phyloP scores from a whole-genome alignment of 306 rosid species.

The Quercus rubra region DNA sequence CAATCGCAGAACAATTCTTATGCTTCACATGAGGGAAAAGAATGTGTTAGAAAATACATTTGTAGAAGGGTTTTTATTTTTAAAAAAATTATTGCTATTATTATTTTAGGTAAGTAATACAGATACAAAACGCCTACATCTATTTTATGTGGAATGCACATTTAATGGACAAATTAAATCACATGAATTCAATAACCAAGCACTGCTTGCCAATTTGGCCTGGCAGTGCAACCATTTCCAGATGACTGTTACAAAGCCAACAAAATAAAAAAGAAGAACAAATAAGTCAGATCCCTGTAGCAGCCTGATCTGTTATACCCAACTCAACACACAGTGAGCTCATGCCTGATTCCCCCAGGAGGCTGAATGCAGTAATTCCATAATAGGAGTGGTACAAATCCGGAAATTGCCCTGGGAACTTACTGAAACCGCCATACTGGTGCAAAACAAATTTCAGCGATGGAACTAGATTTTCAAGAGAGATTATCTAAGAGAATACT shows the following conservation, averaged over 20 bases:
- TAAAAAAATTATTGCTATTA: too few relatives aligned
- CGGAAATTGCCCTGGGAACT: conserved; percentile 63
- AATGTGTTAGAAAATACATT: not conserved
- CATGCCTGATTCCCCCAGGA: conserved; percentile 68
- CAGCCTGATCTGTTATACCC: conserved; percentile 57
- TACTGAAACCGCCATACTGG: conserved; percentile 91
- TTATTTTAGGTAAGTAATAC: not conserved
- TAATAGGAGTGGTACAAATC: conserved; percentile 85
- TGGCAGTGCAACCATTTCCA: not conserved
- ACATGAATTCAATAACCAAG: not conserved
- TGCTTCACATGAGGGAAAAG: not conserved
- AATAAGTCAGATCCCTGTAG: conserved; percentile 35
- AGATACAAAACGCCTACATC: not conserved
- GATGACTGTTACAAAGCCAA: not conserved
- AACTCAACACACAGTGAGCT: conserved; percentile 58
- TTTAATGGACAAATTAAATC: not conserved
- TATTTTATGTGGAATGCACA: not conserved
- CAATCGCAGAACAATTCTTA: not conserved
- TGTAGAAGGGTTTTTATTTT: not conserved
- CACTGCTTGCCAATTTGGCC: not conserved
- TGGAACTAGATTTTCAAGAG: conserved; percentile 17
- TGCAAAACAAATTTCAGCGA: conserved; percentile 25
- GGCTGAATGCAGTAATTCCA: conserved; percentile 81
- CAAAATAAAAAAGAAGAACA: not conserved
- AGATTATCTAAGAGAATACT: not conserved